Evolutionary conservation across 331 rosid species (phyloP).

Genomic region (Arachis monticola): DNA sequence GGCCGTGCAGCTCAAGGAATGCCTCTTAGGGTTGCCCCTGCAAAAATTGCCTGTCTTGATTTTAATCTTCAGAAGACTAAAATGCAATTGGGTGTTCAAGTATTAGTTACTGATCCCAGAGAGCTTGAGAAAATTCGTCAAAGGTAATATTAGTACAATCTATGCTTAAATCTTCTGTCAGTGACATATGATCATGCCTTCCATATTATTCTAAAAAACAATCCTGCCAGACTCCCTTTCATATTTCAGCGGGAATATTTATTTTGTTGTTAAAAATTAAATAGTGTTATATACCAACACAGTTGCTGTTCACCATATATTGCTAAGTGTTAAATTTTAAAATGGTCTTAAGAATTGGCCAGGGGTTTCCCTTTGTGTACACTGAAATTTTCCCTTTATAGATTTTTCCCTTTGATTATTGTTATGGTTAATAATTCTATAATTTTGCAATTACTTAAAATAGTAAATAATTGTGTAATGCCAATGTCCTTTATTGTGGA

Average conservation of each 20-base stretch:
- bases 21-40: slow-evolving; percentile 94
- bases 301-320: background rate
- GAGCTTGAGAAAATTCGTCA: slow-evolving; percentile 98
- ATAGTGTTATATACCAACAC: background rate
- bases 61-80: slow-evolving; percentile 99
- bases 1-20: slow-evolving; percentile 99
- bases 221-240: slow-evolving; percentile 21
- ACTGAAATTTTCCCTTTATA: background rate
- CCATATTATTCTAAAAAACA: background rate
- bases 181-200: slow-evolving; percentile 1
- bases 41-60: slow-evolving; percentile 93
- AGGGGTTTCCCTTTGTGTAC: background rate
- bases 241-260: background rate
- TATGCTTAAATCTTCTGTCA: background rate
- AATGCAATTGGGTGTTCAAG: slow-evolving; percentile 99
- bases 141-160: slow-evolving; percentile 52
- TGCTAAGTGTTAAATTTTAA: background rate
- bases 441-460: background rate
- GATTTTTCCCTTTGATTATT: background rate
- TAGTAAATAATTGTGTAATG: background rate
- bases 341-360: background rate
- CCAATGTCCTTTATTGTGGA: background rate
- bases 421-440: background rate
- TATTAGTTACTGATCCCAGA: slow-evolving; percentile 85
- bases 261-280: slow-evolving; percentile 19